A percentile compares a stretch with the other conserved stretches of the same genome.
Conservation (phyloP, 148 eudicot species). For the Fallopia convolvulus region DNA sequence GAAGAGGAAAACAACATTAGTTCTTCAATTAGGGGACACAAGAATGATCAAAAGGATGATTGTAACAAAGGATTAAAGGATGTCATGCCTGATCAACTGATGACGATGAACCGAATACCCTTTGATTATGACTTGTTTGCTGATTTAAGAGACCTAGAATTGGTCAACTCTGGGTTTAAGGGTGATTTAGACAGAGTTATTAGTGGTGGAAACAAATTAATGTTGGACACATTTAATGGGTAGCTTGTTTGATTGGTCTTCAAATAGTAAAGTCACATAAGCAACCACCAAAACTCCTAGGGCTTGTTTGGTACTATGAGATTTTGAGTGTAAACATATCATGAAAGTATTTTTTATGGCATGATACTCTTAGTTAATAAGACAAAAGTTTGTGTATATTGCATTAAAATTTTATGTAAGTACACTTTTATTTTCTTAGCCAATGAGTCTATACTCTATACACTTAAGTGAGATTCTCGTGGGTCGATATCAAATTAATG, state of each 20-base stretch:
- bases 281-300: neutral
- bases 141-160: conserved; percentile 36
- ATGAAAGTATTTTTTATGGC: neutral
- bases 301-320: neutral
- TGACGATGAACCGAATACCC: neutral
- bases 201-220: neutral
- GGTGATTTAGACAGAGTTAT: neutral
- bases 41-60: conserved; percentile 34
- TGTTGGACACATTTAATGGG: neutral
- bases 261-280: neutral
- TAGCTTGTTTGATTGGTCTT: neutral
- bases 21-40: neutral
- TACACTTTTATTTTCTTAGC: too few relatives aligned
- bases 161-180: conserved; percentile 21
- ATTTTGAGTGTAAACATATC: too few relatives aligned
- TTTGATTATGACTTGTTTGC: conserved; percentile 36
- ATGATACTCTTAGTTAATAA: too few relatives aligned
- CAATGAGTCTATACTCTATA: too few relatives aligned
- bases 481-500: too few relatives aligned
- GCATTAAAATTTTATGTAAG: too few relatives aligned
- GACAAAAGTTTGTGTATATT: too few relatives aligned
- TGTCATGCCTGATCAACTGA: neutral
- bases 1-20: neutral
- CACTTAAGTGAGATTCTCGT: too few relatives aligned
- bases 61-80: conserved; percentile 22